Base-by-base conservation (phyloP, 495 filamentous ascomycete species). In the Parathielavia hyrcaniae region DNA sequence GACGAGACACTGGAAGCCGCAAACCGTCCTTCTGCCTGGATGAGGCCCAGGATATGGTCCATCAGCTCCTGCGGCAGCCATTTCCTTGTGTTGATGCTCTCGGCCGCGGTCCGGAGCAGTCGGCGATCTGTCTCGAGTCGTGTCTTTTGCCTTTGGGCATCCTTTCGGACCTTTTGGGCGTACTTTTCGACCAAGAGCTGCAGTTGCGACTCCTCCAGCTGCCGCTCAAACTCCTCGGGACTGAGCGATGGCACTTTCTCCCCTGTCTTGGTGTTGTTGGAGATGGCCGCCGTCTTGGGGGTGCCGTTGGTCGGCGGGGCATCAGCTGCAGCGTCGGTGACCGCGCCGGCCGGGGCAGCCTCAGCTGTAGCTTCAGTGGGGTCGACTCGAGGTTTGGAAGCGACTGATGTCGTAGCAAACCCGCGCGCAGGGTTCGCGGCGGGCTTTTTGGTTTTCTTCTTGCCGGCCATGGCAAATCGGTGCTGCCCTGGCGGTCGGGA, bases 401-500 rank as follows among this genome's bases (percentile, higher is more conserved):
- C 87, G 50, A 89, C 78, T 13, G 92, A 97, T 14, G 88, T 91
- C 2, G 93, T 98, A 58, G 91, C 90, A 75, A 97, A 90, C 10
- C 90, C 91, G 64, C 93, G 81, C 43, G 89, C 88, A 30, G 92
- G 89, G 71, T 96, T 97, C 17, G 83, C 78, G 16, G 77, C 80
- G 46, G 87, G 75, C 76, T 96, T 96, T 72, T 88, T 92, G 71
- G 93, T 87, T 72, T 89, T 97, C 75, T 90, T 95, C 66, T 85
- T 88, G 59, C 83, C 86, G 50, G 85, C 85, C 88, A 91, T 90
- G 47, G 45, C 74, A 70, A 55, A 20, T 47, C 60, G 7, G 46
- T 38, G 16, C 41, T 26, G 56, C 10, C 34, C 50, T 20, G 30
- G 43, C 17, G 40, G 22, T 34, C 39, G 62, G n/a, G 43, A 45